These are phyloP conservation scores for Spinellus fusiger DNA, from an alignment of 192 early-diverging fungal genomes.

Conservation along the genomic window DNA sequence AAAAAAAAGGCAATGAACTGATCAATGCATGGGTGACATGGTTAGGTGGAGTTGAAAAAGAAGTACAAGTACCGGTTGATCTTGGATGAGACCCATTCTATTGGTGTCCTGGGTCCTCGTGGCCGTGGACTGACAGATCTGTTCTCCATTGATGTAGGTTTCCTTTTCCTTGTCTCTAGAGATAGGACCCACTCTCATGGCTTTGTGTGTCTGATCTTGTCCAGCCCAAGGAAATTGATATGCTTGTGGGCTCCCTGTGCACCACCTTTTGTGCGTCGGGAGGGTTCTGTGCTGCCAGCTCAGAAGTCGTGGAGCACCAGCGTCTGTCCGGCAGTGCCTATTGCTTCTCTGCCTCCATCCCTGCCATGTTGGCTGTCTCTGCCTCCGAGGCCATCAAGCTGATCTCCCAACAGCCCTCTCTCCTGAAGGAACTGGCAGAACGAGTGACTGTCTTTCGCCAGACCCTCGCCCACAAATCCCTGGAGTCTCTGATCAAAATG, in stretches of 20 bases:
- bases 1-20: too few relatives aligned
- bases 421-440: conserved; percentile 52
- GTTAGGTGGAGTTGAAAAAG: conserved; percentile 77
- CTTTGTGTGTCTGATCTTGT: neutral
- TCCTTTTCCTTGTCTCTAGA: neutral
- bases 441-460: conserved; percentile 59
- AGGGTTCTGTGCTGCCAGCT: conserved; percentile 87
- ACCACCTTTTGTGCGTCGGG: conserved; percentile 76
- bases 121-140: conserved; percentile 89
- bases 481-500: conserved; percentile 20
- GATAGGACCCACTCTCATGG: neutral
- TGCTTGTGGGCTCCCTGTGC: conserved; percentile 82
- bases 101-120: conserved; percentile 80
- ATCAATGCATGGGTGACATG: too few relatives aligned
- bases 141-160: conserved; percentile 57
- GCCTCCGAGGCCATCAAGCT: conserved; percentile 78
- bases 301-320: conserved; percentile 87
- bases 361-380: conserved; percentile 85
- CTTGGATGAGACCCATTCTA: conserved; percentile 85
- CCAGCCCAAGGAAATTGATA: conserved; percentile 71
- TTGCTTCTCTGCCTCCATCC: conserved; percentile 91
- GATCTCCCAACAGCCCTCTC: conserved; percentile 39
- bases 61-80: conserved; percentile 96
- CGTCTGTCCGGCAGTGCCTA: conserved; percentile 86
- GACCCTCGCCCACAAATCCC: conserved; percentile 8